Base-by-base conservation (phyloP, 139 green algal genomes). In the Monoraphidium neglectum region DNA sequence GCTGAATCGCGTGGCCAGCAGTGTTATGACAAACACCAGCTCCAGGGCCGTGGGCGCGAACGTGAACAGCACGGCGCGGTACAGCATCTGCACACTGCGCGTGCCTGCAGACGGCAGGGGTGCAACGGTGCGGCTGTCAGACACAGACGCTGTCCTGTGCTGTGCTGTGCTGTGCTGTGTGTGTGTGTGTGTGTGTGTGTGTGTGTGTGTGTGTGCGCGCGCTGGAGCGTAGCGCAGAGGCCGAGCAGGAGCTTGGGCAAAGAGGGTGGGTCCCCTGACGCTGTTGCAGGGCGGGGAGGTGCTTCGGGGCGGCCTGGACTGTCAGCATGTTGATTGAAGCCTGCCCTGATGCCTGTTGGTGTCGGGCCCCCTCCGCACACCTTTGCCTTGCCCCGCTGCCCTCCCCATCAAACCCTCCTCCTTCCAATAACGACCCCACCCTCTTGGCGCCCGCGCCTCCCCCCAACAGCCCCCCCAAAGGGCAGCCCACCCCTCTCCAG, bases 41-140 rank as follows among this genome's bases (percentile, higher is more conserved):
- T 99, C 96, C 32, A 98, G 63, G 5, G 82, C 72, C 1, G 96
- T 98, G 33, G 96, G 96, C 18, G 97, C 61, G 64, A 99, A 96
- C 24, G 94, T 98, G 87, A 99, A 99, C 13, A 98, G 88, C 3
- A 97, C 81, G 2, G 92, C 90, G 1, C 94, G 78, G 81, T 98
- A 99, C n/a, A 99, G 87, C 81, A 97, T 95, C 49, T 88, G 88
- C n/a, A 98, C 87, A 76, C 78, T 89, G 32, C 95, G 86, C 4
- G 92, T 96, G 54, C 95, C 94, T 90, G 85, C 30, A 56, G 13
- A 32, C 12, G 43, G 68, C 24, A 75, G n/a, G 68, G 21, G 26
- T 16, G 30, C 26, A 24, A 32, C 43, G 30, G 46, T 51, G 46
- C 28, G 8, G n/a, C 18, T 46, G n/a, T 49, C 47, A 75, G 24